Evolutionary conservation across 1,284 basidiomycete species (phyloP).

Genomic region (Papiliotrema laurentii): DNA sequence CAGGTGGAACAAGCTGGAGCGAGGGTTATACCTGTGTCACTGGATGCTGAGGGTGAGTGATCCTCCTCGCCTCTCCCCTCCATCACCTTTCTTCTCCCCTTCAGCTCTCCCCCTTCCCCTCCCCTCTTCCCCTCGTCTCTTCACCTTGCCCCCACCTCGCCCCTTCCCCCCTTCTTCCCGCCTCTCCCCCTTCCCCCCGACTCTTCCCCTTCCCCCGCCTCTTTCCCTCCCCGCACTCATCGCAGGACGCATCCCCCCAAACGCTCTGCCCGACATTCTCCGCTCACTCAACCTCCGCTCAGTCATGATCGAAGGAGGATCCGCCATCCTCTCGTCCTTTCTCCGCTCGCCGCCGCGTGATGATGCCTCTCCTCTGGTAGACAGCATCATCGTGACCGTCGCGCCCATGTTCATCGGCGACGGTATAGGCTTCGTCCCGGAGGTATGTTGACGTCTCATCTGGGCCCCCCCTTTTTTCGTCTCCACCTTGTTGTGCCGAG

Average conservation of each 20-base stretch:
- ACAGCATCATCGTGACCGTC: constrained; percentile 73
- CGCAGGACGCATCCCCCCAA: constrained; percentile 54
- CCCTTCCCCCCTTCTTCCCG: too few species aligned
- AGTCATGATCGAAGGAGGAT: constrained; percentile 95
- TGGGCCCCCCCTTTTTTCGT: too few species aligned
- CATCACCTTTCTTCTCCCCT: too few species aligned
- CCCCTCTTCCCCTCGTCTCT: too few species aligned
- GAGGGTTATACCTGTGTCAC: constrained; percentile 38
- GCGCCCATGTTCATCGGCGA: constrained; percentile 74
- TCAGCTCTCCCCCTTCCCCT: too few species aligned
- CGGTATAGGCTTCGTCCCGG: constrained; percentile 56
- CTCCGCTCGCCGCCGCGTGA: constrained; percentile 47
- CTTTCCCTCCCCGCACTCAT: too few species aligned
- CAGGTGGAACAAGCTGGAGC: constrained; percentile 45
- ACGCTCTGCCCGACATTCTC: constrained; percentile 56
- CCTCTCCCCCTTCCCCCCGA: too few species aligned
- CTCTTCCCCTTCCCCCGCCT: too few species aligned
- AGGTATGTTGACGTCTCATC: constrained; percentile 21
- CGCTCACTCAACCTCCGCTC: constrained; percentile 58
- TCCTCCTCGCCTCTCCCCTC: too few species aligned
- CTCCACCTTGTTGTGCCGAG: not conserved
- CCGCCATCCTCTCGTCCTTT: constrained; percentile 74
- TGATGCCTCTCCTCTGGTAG: constrained; percentile 53
- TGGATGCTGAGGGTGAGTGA: constrained; percentile 47
- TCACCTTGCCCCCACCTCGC: too few species aligned